Evolutionary conservation across 2,329 filamentous ascomycete genomes (phyloP), one percentile per base, ranked within the genome.

Genomic region (Ophiostoma sp.): DNA sequence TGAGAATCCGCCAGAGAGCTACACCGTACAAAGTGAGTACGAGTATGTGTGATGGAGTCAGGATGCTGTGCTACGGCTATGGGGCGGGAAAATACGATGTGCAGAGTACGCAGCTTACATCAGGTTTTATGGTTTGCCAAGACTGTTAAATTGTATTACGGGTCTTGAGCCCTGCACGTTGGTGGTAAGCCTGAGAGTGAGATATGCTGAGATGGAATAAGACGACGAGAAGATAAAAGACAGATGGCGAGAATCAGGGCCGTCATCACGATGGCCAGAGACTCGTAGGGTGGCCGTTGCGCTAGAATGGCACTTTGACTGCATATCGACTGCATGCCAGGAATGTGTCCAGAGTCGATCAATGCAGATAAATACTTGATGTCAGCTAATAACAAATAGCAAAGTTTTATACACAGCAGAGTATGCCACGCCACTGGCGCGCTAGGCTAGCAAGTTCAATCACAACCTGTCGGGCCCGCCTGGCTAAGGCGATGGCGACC

Each of bases 71-170:
- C 20, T 23, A 8, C 8, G 10, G 48, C 48, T 54, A 57, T 27
- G 52, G 52, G 52, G 52, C 52, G n/a, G 52, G 52, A 57, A 57
- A 57, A 57, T 57, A 57, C 52, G 52, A 57, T 57, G 52, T 57
- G 52, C 52, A 57, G 7, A 57, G 52, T n/a, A 27, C 23, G 23
- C 52, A 57, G 52, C 52, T 57, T 57, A 23, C 52, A 57, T 57
- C 52, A 57, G 23, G 52, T 57, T 57, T 57, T 57, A 57, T 57
- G 1, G 23, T 27, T 57, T 57, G 52, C 52, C 52, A 57, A 57
- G 52, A 57, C 52, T 27, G n/a, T 10, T 27, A 31, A 23, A 57
- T 57, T 23, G n/a, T 27, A 27, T 23, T 27, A 57, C 52, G 52
- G 23, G 52, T 10, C n/a, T 48, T 7, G 13, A 15, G 52, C 52